phyloP scores from a whole-genome alignment of 2,329 filamentous ascomycete genomes.

The Beauveria brongniartii region DNA sequence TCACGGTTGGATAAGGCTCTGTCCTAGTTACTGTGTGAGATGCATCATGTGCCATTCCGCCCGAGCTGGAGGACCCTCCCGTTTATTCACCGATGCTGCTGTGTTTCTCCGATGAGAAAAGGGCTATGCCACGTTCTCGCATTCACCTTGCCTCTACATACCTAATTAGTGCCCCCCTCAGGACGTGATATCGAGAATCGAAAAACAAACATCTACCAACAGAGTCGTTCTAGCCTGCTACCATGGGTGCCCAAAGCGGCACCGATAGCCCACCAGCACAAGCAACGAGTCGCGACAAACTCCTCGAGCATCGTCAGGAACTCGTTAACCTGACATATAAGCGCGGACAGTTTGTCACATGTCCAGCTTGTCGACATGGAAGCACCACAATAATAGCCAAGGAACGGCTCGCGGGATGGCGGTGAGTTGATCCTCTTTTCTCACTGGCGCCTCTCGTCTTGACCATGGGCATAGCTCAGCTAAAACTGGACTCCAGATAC shows the following conservation, averaged over 20 bases:
- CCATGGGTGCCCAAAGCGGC: background rate
- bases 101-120: background rate
- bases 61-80: no score
- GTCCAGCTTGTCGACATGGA: slow-evolving; percentile 11
- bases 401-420: slow-evolving; percentile 10
- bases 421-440: background rate
- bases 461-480: background rate
- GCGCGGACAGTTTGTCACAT: slow-evolving; percentile 12
- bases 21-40: background rate
- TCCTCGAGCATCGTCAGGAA: background rate
- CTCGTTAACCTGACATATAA: slow-evolving; percentile 10
- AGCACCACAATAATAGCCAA: slow-evolving; percentile 11
- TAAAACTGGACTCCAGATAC: background rate
- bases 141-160: background rate
- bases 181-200: background rate
- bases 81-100: background rate
- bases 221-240: background rate
- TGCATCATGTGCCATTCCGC: no score
- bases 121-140: background rate
- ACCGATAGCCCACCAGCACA: background rate
- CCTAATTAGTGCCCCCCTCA: no score
- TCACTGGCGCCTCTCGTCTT: background rate
- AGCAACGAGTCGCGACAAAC: background rate
- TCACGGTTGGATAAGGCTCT: background rate
- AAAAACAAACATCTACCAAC: background rate